These are phyloP conservation scores for Stellera chamaejasme DNA, from an alignment of 345 rosid species.

Conservation along the genomic window DNA sequence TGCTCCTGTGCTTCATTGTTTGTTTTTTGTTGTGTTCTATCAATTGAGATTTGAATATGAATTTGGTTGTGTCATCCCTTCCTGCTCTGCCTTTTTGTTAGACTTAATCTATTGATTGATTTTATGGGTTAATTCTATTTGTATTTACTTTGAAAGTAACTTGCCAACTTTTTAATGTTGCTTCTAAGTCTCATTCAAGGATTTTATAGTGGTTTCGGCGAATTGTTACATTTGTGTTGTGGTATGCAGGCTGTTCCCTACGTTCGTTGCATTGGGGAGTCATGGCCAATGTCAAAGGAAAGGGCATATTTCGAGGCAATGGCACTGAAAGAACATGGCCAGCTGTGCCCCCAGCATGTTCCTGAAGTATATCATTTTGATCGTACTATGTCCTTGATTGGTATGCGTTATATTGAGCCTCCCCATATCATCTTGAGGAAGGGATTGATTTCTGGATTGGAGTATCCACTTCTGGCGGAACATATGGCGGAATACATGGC, in stretches of 20 bases:
- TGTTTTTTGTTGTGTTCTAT: neutral
- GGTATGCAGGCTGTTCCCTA: constrained; percentile 84
- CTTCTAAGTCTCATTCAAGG: neutral
- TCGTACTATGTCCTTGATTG: constrained; percentile 81
- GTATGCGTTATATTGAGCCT: constrained; percentile 89
- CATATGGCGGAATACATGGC: constrained; percentile 87
- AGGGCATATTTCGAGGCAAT: constrained; percentile 77
- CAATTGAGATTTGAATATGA: neutral
- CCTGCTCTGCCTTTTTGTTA: neutral
- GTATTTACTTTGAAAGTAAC: neutral
- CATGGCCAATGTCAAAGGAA: constrained; percentile 98
- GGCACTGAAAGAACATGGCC: constrained; percentile 59
- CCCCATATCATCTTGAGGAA: constrained; percentile 91
- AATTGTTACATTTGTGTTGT: neutral
- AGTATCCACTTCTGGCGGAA: constrained; percentile 69
- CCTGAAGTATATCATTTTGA: constrained; percentile 95
- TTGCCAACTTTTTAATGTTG: too few relatives aligned
- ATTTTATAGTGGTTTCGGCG: neutral
- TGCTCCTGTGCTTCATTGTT: neutral
- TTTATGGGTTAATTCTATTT: neutral
- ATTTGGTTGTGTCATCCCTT: neutral
- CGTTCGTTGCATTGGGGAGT: constrained; percentile 77
- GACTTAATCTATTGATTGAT: neutral
- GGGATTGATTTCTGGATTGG: constrained; percentile 78
- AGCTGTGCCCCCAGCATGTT: constrained; percentile 64